phyloP scores from a whole-genome alignment of 1,284 basidiomycete genomes.

The Ustilago xerochloae region DNA sequence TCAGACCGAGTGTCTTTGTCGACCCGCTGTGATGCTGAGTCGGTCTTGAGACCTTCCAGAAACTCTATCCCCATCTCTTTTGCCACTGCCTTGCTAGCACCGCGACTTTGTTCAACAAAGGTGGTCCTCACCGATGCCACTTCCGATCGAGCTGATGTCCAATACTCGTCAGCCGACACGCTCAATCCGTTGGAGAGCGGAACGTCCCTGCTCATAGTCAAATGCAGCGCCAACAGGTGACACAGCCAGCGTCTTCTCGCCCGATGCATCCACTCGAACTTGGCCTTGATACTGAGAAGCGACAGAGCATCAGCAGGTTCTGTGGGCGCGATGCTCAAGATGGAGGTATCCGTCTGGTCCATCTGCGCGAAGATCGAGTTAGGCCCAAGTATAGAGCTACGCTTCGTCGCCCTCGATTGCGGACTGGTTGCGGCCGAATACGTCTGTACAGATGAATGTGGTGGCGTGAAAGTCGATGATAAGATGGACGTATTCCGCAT shows the following conservation, averaged over 20 bases:
- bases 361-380: constrained; percentile 42
- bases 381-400: constrained; percentile 37
- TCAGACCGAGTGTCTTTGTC: constrained; percentile 3
- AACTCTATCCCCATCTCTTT: constrained; percentile 29
- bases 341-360: constrained; percentile 13
- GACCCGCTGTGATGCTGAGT: not conserved
- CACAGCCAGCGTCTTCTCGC: constrained; percentile 56
- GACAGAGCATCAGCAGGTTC: constrained; percentile 45
- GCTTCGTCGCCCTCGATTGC: constrained; percentile 36
- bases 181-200: constrained; percentile 11
- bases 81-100: constrained; percentile 6
- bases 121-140: not conserved
- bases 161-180: constrained; percentile 32
- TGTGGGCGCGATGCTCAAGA: not conserved
- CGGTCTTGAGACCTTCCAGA: not conserved
- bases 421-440: constrained; percentile 47
- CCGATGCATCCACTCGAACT: constrained; percentile 61
- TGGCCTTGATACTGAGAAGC: constrained; percentile 50
- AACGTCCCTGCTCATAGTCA: constrained; percentile 18
- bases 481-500: constrained; percentile 27
- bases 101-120: constrained; percentile 5
- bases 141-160: constrained; percentile 20
- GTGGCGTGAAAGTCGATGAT: constrained; percentile 31
- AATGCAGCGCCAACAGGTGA: constrained; percentile 21
- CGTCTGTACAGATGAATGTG: constrained; percentile 25